A percentile compares a stretch with the other conserved stretches of the same genome.
phyloP scores from a whole-genome alignment of 176 grass and related monocot species.

The Triticum aestivum region IWGSC_CS_RefSeq_v2.1 NC_057804.1:615138491-615138990 shows the following conservation, averaged over 20 bases:
- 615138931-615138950: conserved; percentile 27
- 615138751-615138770: not conserved
- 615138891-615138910: conserved; percentile 46
- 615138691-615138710: not conserved
- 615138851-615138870: conserved; percentile 43
- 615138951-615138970: not conserved
- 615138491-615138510: not conserved
- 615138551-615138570: no score
- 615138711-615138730: conserved; percentile 3
- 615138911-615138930: conserved; percentile 34
- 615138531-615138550: no score
- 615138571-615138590: no score
- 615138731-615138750: not conserved
- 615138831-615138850: conserved; percentile 37
- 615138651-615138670: not conserved
- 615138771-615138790: conserved; percentile 1
- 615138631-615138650: not conserved
- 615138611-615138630: not conserved
- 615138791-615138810: conserved; percentile 27
- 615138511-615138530: not conserved
- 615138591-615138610: no score
- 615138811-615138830: conserved; percentile 45
- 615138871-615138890: conserved; percentile 41
- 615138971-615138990: conserved; percentile 10
- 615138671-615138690: conserved; percentile 1